A percentile compares a stretch with the other conserved stretches of the same genome.
These are phyloP conservation scores for Phytophthora palmivora DNA, from an alignment of 352 stramenopile genomes.

Conservation along the genomic window DNA sequence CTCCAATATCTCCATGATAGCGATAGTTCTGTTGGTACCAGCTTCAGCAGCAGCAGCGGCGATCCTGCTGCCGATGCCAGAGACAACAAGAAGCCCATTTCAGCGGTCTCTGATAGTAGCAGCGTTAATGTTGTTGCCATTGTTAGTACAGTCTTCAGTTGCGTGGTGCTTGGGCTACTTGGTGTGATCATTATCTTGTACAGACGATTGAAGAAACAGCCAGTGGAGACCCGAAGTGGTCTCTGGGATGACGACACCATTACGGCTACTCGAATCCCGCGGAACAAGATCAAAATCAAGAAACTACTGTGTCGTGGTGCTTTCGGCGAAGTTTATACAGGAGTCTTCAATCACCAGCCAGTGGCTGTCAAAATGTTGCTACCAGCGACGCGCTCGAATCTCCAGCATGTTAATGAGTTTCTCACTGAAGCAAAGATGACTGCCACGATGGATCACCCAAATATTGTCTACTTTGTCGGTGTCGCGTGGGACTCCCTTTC, in stretches of 20 bases:
- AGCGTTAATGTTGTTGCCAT: slow-evolving; percentile 7
- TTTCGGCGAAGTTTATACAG: slow-evolving; percentile 47
- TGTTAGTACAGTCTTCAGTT: slow-evolving; percentile 4
- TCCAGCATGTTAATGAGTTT: slow-evolving; percentile 46
- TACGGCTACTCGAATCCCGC: slow-evolving; percentile 32
- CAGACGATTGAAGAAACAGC: slow-evolving; percentile 9
- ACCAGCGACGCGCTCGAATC: slow-evolving; percentile 13
- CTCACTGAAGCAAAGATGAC: slow-evolving; percentile 55
- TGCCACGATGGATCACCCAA: slow-evolving; percentile 49
- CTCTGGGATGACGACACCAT: slow-evolving; percentile 40
- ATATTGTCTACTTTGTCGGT: slow-evolving; percentile 59
- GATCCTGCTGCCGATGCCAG: neutral
- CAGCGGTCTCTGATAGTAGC: neutral
- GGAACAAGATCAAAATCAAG: slow-evolving; percentile 36
- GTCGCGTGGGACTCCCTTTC: slow-evolving; percentile 57
- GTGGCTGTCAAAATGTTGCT: slow-evolving; percentile 57
- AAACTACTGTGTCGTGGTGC: slow-evolving; percentile 39
- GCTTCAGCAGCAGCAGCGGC: neutral
- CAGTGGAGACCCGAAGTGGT: slow-evolving; percentile 11
- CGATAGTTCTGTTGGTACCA: too few relatives aligned
- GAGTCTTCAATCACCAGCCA: slow-evolving; percentile 35
- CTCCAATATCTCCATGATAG: neutral
- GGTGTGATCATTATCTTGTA: slow-evolving; percentile 14
- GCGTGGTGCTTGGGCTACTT: slow-evolving; percentile 8
- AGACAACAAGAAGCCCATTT: neutral